Evolutionary conservation across 352 stramenopile species (phyloP).

Genomic region (Aphanomyces invadans): DNA sequence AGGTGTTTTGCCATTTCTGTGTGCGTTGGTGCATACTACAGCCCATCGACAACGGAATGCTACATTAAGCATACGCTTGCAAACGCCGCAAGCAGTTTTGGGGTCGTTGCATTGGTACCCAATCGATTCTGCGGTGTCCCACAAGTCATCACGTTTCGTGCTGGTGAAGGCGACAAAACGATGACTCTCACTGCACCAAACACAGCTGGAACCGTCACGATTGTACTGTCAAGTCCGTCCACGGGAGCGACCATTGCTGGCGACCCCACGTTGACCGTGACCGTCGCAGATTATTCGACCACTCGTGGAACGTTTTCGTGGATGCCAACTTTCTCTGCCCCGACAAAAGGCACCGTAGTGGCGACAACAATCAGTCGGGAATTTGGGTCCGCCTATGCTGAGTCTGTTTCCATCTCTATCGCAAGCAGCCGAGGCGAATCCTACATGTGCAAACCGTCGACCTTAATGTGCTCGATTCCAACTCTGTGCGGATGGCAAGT

Average conservation of each 20-base stretch:
- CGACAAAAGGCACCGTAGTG: background rate
- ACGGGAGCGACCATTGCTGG: background rate
- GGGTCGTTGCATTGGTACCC: background rate
- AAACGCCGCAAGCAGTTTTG: background rate
- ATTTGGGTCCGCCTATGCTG: background rate
- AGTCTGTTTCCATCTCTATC: background rate
- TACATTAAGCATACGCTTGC: background rate
- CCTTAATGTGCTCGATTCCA: background rate
- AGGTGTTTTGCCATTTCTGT: background rate
- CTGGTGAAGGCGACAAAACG: background rate
- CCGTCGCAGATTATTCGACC: background rate
- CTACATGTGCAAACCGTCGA: background rate
- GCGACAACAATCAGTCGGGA: background rate
- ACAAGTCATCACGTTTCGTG: background rate
- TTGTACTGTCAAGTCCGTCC: background rate
- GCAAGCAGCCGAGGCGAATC: background rate
- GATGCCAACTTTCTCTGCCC: background rate
- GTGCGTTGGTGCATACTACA: background rate
- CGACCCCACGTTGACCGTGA: background rate
- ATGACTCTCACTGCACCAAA: background rate
- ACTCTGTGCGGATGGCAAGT: background rate
- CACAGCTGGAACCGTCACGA: background rate
- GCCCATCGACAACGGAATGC: background rate
- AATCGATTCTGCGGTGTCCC: background rate
- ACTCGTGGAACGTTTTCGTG: background rate